Conservation (phyloP, 2,329 filamentous ascomycete species). For the Colletotrichum trifolii region DNA sequence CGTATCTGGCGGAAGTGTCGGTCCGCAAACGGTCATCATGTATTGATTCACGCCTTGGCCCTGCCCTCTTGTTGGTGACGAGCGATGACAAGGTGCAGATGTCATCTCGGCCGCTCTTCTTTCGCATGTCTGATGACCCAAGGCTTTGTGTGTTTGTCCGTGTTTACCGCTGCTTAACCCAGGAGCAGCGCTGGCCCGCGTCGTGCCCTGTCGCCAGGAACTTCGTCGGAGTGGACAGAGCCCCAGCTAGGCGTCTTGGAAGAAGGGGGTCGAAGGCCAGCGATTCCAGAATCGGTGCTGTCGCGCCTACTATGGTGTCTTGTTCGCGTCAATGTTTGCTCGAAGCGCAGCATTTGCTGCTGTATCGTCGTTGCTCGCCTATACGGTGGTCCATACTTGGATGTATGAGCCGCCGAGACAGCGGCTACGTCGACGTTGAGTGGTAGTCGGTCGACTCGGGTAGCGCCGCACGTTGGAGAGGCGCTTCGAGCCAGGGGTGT, state of each 20-base stretch:
- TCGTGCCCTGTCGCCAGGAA: background rate
- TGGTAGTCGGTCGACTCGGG: conserved; percentile 28
- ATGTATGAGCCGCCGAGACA: conserved; percentile 6
- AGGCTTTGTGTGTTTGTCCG: background rate
- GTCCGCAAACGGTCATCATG: conserved; percentile 27
- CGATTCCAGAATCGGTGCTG: too few species aligned
- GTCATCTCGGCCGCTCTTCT: conserved; percentile 27
- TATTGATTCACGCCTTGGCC: conserved; percentile 4
- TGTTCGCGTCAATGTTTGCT: too few species aligned
- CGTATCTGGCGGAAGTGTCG: conserved; percentile 23
- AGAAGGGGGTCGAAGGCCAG: too few species aligned
- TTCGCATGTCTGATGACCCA: conserved; percentile 9
- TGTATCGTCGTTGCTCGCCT: background rate
- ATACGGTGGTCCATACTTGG: conserved; percentile 5
- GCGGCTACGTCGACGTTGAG: conserved; percentile 33
- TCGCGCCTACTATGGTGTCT: too few species aligned
- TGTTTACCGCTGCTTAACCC: background rate
- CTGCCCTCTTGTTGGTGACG: conserved; percentile 34
- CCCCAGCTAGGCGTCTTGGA: too few species aligned
- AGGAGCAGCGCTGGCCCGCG: background rate
- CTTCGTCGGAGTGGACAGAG: too few species aligned
- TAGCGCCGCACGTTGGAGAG: conserved; percentile 20
- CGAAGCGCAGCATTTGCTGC: background rate
- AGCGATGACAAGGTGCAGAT: conserved; percentile 32
- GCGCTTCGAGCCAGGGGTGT: too few species aligned